A percentile compares a stretch with the other conserved stretches of the same genome.
These are phyloP conservation scores for Colletotrichum graminicola DNA, from an alignment of 2,329 filamentous ascomycete species.

Conservation along the genomic window DNA sequence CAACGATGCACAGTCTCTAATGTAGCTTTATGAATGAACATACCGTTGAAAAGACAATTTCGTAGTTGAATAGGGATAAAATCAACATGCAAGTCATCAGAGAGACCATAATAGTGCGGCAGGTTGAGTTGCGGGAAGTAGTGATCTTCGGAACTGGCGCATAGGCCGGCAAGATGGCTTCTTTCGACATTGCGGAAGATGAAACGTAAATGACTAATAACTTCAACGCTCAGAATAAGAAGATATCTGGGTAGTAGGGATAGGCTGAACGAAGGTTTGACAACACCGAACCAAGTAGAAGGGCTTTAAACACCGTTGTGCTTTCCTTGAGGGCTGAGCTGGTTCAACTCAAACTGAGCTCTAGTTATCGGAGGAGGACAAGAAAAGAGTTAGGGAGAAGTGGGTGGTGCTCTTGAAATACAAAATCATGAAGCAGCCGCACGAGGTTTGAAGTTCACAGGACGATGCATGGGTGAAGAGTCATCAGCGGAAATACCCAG, in stretches of 20 bases:
- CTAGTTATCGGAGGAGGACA: background rate
- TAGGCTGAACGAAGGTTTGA: fast-evolving
- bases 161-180: conserved; percentile 1
- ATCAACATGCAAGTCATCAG: background rate
- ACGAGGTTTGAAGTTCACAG: too few species aligned
- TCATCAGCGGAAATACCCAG: background rate
- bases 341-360: background rate
- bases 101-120: background rate
- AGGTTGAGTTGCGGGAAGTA: background rate
- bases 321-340: background rate
- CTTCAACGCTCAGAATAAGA: too few species aligned
- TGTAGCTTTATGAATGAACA: background rate
- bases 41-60: background rate
- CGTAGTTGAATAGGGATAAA: background rate
- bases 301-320: background rate
- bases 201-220: too few species aligned
- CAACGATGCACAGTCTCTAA: fast-evolving
- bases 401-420: background rate
- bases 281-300: background rate
- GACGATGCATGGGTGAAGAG: too few species aligned
- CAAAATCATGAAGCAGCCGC: background rate
- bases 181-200: conserved; percentile 8
- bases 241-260: fast-evolving
- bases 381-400: background rate
- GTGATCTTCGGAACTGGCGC: background rate